Percentiles rank a stretch among this genome's conserved stretches.
Conservation (phyloP, 2,329 filamentous ascomycete genomes). For the Apiospora arundinis region DNA sequence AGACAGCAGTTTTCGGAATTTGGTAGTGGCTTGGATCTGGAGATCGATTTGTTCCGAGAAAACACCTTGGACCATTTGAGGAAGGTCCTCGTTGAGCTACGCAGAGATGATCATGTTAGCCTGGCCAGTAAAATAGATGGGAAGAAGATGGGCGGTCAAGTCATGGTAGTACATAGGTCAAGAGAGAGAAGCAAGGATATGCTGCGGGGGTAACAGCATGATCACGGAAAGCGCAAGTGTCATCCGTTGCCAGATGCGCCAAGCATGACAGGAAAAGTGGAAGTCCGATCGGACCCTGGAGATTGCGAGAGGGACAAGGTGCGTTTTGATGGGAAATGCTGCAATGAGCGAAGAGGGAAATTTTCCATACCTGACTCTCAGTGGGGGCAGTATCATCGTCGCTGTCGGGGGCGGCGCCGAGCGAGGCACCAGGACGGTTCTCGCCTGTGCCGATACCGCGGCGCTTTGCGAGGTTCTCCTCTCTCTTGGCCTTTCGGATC, state of each 20-base stretch:
- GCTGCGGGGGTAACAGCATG: conserved; percentile 11
- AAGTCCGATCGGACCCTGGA: conserved; percentile 17
- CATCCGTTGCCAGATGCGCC: conserved; percentile 10
- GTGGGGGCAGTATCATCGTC: conserved; percentile 96
- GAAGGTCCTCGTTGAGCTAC: conserved; percentile 96
- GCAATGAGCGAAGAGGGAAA: conserved; percentile 27
- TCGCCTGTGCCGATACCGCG: conserved; percentile 88
- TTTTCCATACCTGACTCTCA: conserved; percentile 85
- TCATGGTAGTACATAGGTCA: conserved; percentile 18
- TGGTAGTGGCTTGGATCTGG: conserved; percentile 96
- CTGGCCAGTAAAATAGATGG: background rate
- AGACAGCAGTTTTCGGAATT: conserved; percentile 96
- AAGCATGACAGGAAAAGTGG: conserved; percentile 16
- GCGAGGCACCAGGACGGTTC: conserved; percentile 78
- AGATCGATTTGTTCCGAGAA: conserved; percentile 99
- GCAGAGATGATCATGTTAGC: conserved; percentile 16
- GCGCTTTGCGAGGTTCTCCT: conserved; percentile 98
- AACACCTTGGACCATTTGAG: conserved; percentile 96
- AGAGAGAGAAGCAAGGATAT: background rate
- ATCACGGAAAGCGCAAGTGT: conserved; percentile 2
- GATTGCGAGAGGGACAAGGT: background rate
- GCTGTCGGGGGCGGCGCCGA: conserved; percentile 91
- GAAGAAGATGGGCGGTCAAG: background rate
- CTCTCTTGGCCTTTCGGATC: conserved; percentile 97
- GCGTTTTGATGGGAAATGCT: conserved; percentile 21